Evolutionary conservation across 2,329 filamentous ascomycete genomes (phyloP).

Genomic region (Nothomitra cinnamomea): DNA sequence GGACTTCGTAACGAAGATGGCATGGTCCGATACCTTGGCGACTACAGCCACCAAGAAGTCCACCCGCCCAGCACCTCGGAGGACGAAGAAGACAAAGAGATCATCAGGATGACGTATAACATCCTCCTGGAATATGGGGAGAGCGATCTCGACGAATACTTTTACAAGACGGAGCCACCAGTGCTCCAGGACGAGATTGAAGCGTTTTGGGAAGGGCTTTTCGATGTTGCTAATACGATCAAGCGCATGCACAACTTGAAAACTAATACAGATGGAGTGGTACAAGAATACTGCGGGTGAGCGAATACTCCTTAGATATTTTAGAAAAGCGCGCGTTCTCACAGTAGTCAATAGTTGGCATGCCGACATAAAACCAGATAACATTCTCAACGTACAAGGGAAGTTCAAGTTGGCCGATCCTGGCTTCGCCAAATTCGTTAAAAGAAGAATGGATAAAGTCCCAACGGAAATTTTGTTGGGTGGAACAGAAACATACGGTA

Average conservation of each 20-base stretch:
- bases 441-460: no score
- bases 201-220: constrained; percentile 19
- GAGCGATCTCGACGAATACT: constrained; percentile 18
- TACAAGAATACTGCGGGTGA: constrained; percentile 12
- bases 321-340: background rate
- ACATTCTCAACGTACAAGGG: constrained; percentile 18
- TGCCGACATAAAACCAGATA: constrained; percentile 21
- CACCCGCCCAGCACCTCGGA: background rate
- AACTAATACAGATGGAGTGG: background rate
- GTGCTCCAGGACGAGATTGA: constrained; percentile 15
- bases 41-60: constrained; percentile 12
- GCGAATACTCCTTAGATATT: constrained; percentile 1
- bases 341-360: constrained; percentile 21
- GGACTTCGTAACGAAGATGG: constrained; percentile 12
- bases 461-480: constrained; percentile 14
- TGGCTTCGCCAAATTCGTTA: constrained; percentile 19
- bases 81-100: constrained; percentile 4
- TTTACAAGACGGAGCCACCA: constrained; percentile 16
- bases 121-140: constrained; percentile 22
- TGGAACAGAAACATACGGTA: constrained; percentile 23
- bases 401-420: constrained; percentile 24
- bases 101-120: constrained; percentile 12
- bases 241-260: constrained; percentile 14
- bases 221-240: constrained; percentile 17
- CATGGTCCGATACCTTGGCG: constrained; percentile 19